Percentiles rank a stretch among this genome's conserved stretches.
phyloP scores from a whole-genome alignment of 306 rosid species.

The Prunus dulcis region DNA sequence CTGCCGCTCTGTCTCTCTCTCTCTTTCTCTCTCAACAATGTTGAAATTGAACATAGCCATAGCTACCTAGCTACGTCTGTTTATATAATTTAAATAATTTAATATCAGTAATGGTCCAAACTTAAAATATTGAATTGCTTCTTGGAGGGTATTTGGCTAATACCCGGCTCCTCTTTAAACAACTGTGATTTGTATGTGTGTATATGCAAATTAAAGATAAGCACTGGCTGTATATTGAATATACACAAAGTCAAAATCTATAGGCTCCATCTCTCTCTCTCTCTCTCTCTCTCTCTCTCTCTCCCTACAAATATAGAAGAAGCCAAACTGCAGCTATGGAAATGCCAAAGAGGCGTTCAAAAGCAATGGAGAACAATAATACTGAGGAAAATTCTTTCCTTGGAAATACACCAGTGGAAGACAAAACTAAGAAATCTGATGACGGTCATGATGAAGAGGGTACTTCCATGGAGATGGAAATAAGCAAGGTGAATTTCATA shows the following conservation, averaged over 20 bases:
- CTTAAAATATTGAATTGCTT: constrained; percentile 15
- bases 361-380: constrained; percentile 11
- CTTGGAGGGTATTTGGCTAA: constrained; percentile 15
- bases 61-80: neutral
- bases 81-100: neutral
- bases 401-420: constrained; percentile 21
- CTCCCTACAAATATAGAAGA: constrained; percentile 17
- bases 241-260: constrained; percentile 35
- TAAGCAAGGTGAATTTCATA: constrained; percentile 28
- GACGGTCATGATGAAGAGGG: constrained; percentile 19
- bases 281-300: neutral
- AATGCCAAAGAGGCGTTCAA: constrained; percentile 16
- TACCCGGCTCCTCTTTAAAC: neutral
- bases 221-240: neutral
- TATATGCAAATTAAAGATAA: constrained; percentile 24
- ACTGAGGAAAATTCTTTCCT: constrained; percentile 12
- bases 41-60: neutral
- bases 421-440: constrained; percentile 16
- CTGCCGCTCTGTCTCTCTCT: neutral
- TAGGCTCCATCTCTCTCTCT: constrained; percentile 4
- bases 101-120: neutral
- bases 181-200: neutral
- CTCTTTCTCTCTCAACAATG: neutral
- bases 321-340: constrained; percentile 4
- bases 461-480: constrained; percentile 7